Conservation (phyloP, 805 yeast genomes). For the Lipomyces spencermartinsiae region DNA sequence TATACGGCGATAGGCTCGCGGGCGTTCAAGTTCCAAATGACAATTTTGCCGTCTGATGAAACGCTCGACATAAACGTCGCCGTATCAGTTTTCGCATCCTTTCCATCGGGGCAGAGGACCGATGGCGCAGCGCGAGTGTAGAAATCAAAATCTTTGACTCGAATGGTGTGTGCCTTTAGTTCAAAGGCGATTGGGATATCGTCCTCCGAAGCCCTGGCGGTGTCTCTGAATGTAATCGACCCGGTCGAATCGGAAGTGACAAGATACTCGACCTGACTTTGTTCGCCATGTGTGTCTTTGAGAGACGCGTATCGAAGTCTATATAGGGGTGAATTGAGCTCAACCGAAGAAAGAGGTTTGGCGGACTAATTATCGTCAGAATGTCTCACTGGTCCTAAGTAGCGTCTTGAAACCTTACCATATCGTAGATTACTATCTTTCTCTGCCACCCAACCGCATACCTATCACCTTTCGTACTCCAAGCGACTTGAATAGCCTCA, state of each 20-base stretch:
- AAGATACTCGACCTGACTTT: conserved; percentile 56
- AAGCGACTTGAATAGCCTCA: conserved; percentile 49
- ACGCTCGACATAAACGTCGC: conserved; percentile 72
- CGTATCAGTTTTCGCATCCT: conserved; percentile 18
- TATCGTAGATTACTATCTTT: conserved; percentile 63
- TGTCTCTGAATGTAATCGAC: conserved; percentile 61
- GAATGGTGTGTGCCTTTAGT: conserved; percentile 79
- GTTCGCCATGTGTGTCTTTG: conserved; percentile 44
- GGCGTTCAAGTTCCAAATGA: conserved; percentile 78
- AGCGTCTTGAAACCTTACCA: conserved; percentile 15
- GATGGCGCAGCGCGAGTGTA: conserved; percentile 28
- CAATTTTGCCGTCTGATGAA: conserved; percentile 91
- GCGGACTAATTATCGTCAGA: conserved; percentile 52
- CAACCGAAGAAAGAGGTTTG: conserved; percentile 44
- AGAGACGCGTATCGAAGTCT: conserved; percentile 60
- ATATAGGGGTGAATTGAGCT: conserved; percentile 63
- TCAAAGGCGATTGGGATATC: conserved; percentile 52
- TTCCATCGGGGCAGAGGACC: not conserved
- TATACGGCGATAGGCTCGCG: conserved; percentile 88
- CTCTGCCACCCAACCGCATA: conserved; percentile 78
- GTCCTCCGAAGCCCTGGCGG: conserved; percentile 37
- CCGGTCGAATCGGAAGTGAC: conserved; percentile 79
- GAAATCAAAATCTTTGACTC: conserved; percentile 80
- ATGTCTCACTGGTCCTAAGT: conserved; percentile 38
- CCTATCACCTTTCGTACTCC: conserved; percentile 70